Conservation (phyloP, 805 yeast genomes). For the Debaryomyces hansenii region DNA sequence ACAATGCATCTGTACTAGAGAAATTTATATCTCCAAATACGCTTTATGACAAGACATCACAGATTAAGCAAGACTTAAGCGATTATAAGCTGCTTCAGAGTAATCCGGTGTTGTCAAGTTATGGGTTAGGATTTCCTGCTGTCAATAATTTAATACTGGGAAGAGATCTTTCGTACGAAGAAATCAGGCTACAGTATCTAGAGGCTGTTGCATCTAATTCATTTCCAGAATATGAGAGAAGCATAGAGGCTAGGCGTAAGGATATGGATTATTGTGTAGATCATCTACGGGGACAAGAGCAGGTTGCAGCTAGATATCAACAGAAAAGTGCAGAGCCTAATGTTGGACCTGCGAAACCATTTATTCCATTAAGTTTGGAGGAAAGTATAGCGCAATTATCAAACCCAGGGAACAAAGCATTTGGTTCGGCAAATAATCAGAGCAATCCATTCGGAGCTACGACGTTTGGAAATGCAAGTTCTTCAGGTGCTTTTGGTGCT, state of each 20-base stretch:
- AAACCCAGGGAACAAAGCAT: conserved; percentile 9
- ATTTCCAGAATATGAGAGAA: conserved; percentile 38
- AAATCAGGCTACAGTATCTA: conserved; percentile 46
- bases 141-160: conserved; percentile 48
- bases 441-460: conserved; percentile 9
- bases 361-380: conserved; percentile 27
- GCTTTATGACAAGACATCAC: conserved; percentile 14
- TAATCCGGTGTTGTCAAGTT: conserved; percentile 42
- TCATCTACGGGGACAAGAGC: conserved; percentile 38
- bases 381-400: conserved; percentile 24
- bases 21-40: conserved; percentile 13
- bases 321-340: conserved; percentile 43
- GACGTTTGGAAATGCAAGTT: conserved; percentile 2
- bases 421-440: conserved; percentile 10
- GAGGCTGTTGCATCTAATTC: conserved; percentile 40
- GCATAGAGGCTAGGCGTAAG: conserved; percentile 39
- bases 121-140: conserved; percentile 51
- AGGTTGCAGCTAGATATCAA: conserved; percentile 57
- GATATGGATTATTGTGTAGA: conserved; percentile 48
- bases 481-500: conserved; percentile 10
- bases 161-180: conserved; percentile 57
- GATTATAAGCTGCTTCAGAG: conserved; percentile 22
- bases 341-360: conserved; percentile 20
- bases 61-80: conserved; percentile 22
- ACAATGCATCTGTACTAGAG: conserved; percentile 4